These are phyloP conservation scores for Rhizopus microsporus DNA, from an alignment of 371 early-diverging fungal species.

Conservation along the genomic window DNA sequence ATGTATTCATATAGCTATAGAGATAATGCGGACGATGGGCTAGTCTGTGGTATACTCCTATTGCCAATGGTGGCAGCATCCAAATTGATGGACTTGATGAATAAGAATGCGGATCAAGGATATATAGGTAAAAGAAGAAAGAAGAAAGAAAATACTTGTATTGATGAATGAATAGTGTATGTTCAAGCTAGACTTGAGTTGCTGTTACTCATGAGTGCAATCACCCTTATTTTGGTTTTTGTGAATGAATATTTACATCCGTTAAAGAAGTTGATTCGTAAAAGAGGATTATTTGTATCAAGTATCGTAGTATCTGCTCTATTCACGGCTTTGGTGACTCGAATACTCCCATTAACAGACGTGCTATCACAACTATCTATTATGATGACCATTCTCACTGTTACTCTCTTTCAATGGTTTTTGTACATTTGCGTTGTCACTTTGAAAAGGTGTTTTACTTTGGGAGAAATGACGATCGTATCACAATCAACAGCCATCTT, in stretches of 20 bases:
- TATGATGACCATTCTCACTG: constrained; percentile 26
- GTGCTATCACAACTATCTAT: constrained; percentile 28
- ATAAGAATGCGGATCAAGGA: constrained; percentile 12
- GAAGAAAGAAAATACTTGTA: background rate
- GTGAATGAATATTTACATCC: constrained; percentile 35
- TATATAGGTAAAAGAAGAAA: constrained; percentile 21
- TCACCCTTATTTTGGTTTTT: constrained; percentile 30
- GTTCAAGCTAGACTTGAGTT: constrained; percentile 39
- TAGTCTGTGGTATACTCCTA: constrained; percentile 41
- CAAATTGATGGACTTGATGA: constrained; percentile 32
- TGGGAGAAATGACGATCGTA: constrained; percentile 70
- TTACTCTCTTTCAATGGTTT: constrained; percentile 44
- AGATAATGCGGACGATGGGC: constrained; percentile 49
- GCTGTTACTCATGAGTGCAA: constrained; percentile 33
- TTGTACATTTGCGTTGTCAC: constrained; percentile 46
- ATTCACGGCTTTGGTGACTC: constrained; percentile 32
- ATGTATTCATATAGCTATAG: constrained; percentile 10
- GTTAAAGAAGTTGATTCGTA: constrained; percentile 36
- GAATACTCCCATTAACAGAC: constrained; percentile 27
- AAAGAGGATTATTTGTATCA: constrained; percentile 40
- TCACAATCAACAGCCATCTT: constrained; percentile 60
- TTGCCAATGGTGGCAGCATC: constrained; percentile 46
- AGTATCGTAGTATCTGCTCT: constrained; percentile 36
- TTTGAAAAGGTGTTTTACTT: constrained; percentile 60
- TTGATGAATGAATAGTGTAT: constrained; percentile 16